A percentile compares a stretch with the other conserved stretches of the same genome.
These are phyloP conservation scores for Geranium brycei DNA, from an alignment of 345 rosid species.

Conservation along the genomic window DNA sequence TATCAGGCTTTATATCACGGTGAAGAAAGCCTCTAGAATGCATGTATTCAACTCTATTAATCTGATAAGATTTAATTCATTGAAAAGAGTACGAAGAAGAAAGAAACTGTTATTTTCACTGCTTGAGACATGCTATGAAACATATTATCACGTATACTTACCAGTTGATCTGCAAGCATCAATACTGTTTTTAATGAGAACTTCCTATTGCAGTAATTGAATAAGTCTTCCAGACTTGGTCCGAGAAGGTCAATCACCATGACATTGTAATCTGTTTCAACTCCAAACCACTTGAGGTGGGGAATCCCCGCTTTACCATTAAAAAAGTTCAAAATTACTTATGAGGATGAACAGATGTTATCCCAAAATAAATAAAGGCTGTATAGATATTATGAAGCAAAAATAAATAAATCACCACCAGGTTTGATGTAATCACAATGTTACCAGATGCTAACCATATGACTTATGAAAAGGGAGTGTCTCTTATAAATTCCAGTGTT, in stretches of 20 bases:
- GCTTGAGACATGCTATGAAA: too few relatives aligned
- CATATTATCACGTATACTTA: conserved; percentile 20
- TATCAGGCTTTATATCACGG: conserved; percentile 89
- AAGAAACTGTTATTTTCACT: conserved; percentile 1
- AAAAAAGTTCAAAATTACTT: conserved; percentile 1
- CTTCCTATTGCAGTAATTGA: conserved; percentile 75
- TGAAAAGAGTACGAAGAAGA: conserved; percentile 4
- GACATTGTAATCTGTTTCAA: conserved; percentile 67
- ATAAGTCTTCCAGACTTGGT: conserved; percentile 82
- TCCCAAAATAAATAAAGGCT: too few relatives aligned
- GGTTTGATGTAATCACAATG: too few relatives aligned
- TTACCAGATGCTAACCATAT: too few relatives aligned
- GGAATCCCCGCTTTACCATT: conserved; percentile 61
- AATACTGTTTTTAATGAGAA: conserved; percentile 65
- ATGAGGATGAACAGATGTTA: too few relatives aligned
- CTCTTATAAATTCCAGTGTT: too few relatives aligned
- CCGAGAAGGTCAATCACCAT: conserved; percentile 96
- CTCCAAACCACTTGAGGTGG: conserved; percentile 84
- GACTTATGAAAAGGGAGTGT: too few relatives aligned
- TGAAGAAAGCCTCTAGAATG: conserved; percentile 81
- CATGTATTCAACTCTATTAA: conserved; percentile 86
- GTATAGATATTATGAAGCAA: too few relatives aligned
- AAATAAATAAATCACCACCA: too few relatives aligned
- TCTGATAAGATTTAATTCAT: conserved; percentile 13
- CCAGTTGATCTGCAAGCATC: conserved; percentile 90